phyloP scores from a whole-genome alignment of 306 rosid species.

The Astragalus glycyphyllos region DNA sequence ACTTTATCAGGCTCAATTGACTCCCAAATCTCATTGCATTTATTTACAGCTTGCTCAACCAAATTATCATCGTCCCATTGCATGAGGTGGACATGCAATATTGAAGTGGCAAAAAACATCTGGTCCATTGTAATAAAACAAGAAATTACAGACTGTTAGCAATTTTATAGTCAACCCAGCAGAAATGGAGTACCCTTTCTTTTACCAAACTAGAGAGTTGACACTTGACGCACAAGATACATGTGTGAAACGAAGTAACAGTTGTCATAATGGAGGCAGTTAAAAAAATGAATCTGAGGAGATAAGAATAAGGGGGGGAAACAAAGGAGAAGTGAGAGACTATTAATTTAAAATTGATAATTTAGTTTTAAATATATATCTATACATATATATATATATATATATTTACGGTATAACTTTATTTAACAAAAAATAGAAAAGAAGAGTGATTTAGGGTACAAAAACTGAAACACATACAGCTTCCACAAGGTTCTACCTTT shows the following conservation, averaged over 20 bases:
- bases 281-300: constrained; percentile 21
- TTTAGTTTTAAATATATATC: background rate
- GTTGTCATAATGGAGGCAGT: background rate
- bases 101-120: constrained; percentile 96
- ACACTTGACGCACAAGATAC: constrained; percentile 15
- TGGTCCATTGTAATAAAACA: constrained; percentile 50
- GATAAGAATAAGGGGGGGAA: background rate
- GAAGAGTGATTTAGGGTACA: background rate
- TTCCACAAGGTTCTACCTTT: constrained; percentile 27
- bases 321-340: background rate
- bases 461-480: constrained; percentile 11
- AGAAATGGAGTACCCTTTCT: constrained; percentile 10
- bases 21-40: constrained; percentile 81
- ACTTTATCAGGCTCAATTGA: constrained; percentile 72
- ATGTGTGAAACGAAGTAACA: constrained; percentile 10
- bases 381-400: background rate
- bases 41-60: constrained; percentile 82
- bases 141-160: constrained; percentile 44
- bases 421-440: constrained; percentile 1
- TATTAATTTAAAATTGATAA: background rate
- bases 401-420: constrained; percentile 11
- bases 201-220: constrained; percentile 36
- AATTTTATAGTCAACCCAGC: constrained; percentile 30
- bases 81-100: constrained; percentile 92
- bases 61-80: constrained; percentile 83